phyloP scores from a whole-genome alignment of 768 basidiomycete species.

The Mycena albidolilacea region DNA sequence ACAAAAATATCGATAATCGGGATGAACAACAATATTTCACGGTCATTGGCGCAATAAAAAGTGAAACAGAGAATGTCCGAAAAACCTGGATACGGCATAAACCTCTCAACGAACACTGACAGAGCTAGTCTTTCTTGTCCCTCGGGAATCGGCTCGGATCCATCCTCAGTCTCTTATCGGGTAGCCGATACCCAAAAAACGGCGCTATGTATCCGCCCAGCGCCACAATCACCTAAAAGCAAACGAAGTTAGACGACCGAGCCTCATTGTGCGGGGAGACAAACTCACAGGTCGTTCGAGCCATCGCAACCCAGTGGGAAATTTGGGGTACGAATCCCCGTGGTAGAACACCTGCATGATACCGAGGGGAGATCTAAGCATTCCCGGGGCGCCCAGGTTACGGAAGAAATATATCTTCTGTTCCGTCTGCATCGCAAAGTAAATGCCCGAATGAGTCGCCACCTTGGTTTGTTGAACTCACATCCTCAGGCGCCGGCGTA shows the following conservation, averaged over 20 bases:
- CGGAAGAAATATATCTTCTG: slow-evolving; percentile 23
- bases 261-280: not conserved
- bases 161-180: slow-evolving; percentile 2
- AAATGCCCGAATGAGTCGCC: not conserved
- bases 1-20: no score
- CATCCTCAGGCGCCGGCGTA: not conserved
- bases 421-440: not conserved
- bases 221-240: not conserved
- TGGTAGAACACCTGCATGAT: slow-evolving; percentile 28
- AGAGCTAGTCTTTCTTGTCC: not conserved
- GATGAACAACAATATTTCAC: not conserved
- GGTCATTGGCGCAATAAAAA: not conserved
- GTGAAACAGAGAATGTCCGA: not conserved
- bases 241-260: not conserved
- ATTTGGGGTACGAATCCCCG: slow-evolving; percentile 20
- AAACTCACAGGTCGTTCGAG: slow-evolving; percentile 18
- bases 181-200: slow-evolving; percentile 7
- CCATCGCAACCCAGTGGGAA: slow-evolving; percentile 7
- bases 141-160: not conserved
- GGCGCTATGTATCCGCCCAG: not conserved
- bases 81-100: not conserved
- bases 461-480: not conserved
- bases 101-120: not conserved
- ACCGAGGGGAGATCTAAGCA: not conserved
- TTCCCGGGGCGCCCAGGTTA: slow-evolving; percentile 7